Evolutionary conservation across 345 rosid genomes (phyloP), one percentile per base, ranked within the genome.

Genomic region (Sisymbrium altissimum): DNA sequence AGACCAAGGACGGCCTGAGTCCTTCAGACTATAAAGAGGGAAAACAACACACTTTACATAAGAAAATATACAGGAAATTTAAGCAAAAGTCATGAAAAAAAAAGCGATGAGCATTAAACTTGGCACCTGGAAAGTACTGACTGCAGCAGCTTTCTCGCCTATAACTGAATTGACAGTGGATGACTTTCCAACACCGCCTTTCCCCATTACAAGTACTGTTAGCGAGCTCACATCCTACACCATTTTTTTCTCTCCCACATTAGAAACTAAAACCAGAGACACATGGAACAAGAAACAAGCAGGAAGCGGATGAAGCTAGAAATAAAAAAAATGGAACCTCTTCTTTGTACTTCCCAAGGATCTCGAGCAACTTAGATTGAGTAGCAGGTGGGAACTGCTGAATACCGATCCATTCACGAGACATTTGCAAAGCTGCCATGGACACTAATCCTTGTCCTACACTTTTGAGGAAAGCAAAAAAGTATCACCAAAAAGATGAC

Each of bases 151-250:
- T 50, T 80, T 84, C 83, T 91, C 97, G 49, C 96, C 90, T 14
- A 87, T 68, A 49, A 91, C 84, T 35, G 97, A 91, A 73, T 89
- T 91, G 40, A 91, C 90, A 52, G 97, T 87, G 1, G 97, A 91
- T 11, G 97, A 91, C 71, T 91, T 91, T 44, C 96, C 97, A 58
- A 87, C 88, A 41, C 97, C 96, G n/a, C 93, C 96, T 82, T 91
- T 91, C 56, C 97, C 97, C 89, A 91, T 80, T 36, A 89, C 97
- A 74, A 91, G 87, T 53, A 91, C 84, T 0, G 97, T 87, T 84
- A 89, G 62, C 10, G 86, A 83, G 82, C 78, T 82, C 59, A 84
- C 86, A 72, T 86, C 82, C 97, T 91, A 84, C 48, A 43, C 45
- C 13, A 58, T 11, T 21, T 56, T 23, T 8, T 5, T 49, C 3